Evolutionary conservation across 352 stramenopile genomes (phyloP).

Genomic region (Phytophthora pistaciae): DNA sequence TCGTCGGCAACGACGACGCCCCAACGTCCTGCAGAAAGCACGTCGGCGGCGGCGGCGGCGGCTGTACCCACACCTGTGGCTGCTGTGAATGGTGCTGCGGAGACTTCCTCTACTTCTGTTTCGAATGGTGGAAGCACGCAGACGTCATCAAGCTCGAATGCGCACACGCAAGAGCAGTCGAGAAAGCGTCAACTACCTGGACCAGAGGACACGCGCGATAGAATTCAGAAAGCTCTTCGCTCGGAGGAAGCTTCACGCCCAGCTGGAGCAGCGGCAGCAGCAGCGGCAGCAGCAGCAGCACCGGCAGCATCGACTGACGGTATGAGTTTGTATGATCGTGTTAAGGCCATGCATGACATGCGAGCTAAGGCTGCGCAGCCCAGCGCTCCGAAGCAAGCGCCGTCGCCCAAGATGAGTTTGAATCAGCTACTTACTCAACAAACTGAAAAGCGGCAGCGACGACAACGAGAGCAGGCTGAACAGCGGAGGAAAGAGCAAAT

Average conservation of each 20-base stretch:
- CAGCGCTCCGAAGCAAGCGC: slow-evolving; percentile 14
- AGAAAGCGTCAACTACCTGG: slow-evolving; percentile 42
- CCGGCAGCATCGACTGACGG: slow-evolving; percentile 22
- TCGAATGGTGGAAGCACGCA: slow-evolving; percentile 1
- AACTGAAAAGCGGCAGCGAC: slow-evolving; percentile 12
- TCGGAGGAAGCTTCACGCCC: slow-evolving; percentile 1
- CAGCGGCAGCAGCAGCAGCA: slow-evolving; percentile 5
- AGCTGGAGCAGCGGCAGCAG: slow-evolving; percentile 3
- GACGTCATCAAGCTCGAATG: slow-evolving; percentile 3
- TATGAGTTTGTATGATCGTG: slow-evolving; percentile 56
- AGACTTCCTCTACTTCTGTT: slow-evolving; percentile 5
- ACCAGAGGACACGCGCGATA: slow-evolving; percentile 19
- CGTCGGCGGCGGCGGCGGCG: slow-evolving; percentile 5
- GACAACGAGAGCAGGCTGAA: slow-evolving; percentile 4
- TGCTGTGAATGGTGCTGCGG: slow-evolving; percentile 9
- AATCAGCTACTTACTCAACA: slow-evolving; percentile 22
- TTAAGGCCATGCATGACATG: slow-evolving; percentile 56
- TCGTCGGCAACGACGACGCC: neutral
- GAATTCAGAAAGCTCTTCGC: slow-evolving; percentile 24
- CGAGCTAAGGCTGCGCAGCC: slow-evolving; percentile 22
- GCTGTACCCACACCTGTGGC: neutral
- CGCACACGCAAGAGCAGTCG: slow-evolving; percentile 20
- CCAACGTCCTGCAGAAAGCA: neutral
- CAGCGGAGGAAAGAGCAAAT: slow-evolving; percentile 12
- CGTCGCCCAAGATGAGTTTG: slow-evolving; percentile 23